A percentile compares a stretch with the other conserved stretches of the same genome.
Evolutionary conservation across 2,329 filamentous ascomycete genomes (phyloP).

Genomic region (Colletotrichum sp.): DNA sequence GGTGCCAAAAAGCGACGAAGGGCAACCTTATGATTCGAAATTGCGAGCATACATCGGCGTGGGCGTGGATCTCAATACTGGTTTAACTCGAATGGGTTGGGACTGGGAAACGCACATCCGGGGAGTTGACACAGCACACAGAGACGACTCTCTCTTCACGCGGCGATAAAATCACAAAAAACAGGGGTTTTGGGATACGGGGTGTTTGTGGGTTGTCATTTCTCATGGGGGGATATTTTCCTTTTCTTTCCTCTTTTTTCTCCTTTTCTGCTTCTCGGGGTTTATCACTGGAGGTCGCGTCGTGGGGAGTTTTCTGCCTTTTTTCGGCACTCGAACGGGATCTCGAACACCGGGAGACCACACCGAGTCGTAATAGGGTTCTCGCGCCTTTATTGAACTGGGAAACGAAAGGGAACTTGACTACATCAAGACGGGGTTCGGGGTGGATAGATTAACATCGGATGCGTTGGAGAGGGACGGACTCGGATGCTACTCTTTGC

Average conservation of each 20-base stretch:
- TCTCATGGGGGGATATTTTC: neutral
- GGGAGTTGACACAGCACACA: conserved; percentile 16
- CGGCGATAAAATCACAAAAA: conserved; percentile 21
- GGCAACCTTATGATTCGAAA: conserved; percentile 18
- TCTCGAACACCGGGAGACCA: neutral
- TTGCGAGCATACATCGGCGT: conserved; percentile 21
- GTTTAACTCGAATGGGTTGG: conserved; percentile 19
- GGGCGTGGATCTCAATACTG: conserved; percentile 19
- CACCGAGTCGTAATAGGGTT: conserved; percentile 1
- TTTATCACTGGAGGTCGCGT: neutral
- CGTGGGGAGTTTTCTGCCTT: conserved; percentile 7
- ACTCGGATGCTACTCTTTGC: neutral
- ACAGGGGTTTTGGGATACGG: conserved; percentile 9
- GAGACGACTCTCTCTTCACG: conserved; percentile 12
- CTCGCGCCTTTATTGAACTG: neutral
- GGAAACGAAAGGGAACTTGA: conserved; percentile 13
- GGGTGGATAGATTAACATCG: conserved; percentile 10
- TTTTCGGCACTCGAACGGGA: neutral
- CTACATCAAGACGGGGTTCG: conserved; percentile 5
- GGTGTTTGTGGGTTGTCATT: conserved; percentile 6
- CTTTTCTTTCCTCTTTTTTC: neutral
- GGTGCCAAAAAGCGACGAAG: conserved; percentile 19
- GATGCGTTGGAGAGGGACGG: conserved; percentile 1
- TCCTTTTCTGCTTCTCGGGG: neutral
- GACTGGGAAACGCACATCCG: conserved; percentile 19